A percentile compares a stretch with the other conserved stretches of the same genome.
These are phyloP conservation scores for Chaetomiaceae sp. DNA, from an alignment of 2,329 filamentous ascomycete species.

Conservation along the genomic window DNA sequence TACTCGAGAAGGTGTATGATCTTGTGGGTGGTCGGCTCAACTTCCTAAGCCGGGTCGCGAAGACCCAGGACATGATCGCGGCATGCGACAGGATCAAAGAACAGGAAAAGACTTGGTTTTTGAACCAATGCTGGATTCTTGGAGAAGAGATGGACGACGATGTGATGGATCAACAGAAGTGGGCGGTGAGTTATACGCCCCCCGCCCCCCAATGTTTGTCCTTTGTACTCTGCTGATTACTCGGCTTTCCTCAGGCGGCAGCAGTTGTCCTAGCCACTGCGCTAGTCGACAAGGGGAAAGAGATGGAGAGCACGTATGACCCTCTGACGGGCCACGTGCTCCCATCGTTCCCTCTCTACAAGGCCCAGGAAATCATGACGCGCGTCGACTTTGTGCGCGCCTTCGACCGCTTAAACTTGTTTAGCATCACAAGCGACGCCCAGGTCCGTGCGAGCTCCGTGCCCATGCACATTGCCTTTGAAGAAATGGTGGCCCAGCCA, in stretches of 20 bases:
- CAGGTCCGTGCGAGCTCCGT: constrained; percentile 90
- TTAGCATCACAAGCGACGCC: constrained; percentile 84
- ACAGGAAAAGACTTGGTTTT: constrained; percentile 70
- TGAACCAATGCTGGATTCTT: constrained; percentile 72
- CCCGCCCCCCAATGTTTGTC: not conserved
- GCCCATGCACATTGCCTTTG: constrained; percentile 92
- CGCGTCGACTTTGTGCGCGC: constrained; percentile 88
- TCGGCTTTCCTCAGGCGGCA: constrained; percentile 56
- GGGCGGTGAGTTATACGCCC: constrained; percentile 59
- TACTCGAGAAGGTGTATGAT: constrained; percentile 76
- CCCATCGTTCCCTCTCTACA: constrained; percentile 74
- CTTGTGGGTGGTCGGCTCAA: constrained; percentile 82
- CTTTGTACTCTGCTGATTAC: not conserved
- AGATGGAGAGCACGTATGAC: constrained; percentile 64
- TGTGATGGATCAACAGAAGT: constrained; percentile 75
- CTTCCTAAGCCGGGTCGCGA: constrained; percentile 87
- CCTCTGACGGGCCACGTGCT: constrained; percentile 66
- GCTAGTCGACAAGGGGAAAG: constrained; percentile 75
- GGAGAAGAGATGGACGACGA: constrained; percentile 66
- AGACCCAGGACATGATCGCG: constrained; percentile 70
- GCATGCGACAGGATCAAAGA: constrained; percentile 66
- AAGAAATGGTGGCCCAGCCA: constrained; percentile 69
- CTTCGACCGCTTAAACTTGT: constrained; percentile 91
- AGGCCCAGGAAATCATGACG: constrained; percentile 90
- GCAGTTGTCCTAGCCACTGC: constrained; percentile 91